Base-by-base conservation (phyloP, 345 rosid genomes). In the Lepidium didymum region DNA sequence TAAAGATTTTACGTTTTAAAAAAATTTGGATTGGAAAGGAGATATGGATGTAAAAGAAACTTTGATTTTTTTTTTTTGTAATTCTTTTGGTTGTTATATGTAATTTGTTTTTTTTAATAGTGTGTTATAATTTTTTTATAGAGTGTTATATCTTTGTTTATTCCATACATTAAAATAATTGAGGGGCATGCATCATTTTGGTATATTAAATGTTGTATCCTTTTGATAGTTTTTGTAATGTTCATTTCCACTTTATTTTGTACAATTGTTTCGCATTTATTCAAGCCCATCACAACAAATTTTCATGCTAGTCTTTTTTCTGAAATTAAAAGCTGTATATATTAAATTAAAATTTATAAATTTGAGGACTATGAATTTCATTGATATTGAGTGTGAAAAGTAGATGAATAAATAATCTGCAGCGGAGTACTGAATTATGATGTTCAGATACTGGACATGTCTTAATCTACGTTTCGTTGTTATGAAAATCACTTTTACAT, bases 371-470 rank as follows among this genome's bases (percentile, higher is more conserved):
- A 60, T 9, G 47, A 46, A 37, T 41, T 13, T 19, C 15, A 37
- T 51, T 60, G 59, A 61, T 12, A 37, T 51, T 60, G 59, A 61
- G 13, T 53, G 25, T 61, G 3, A 33, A 61, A 70, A 53, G 43
- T 52, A 61, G 58, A 52, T 65, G 21, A 29, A 56, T 19, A 47
- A 47, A 64, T 45, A 33, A 49, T 72, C 29, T 72, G 52, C 45
- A 37, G 43, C 29, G 18, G 14, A 47, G 53, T 73, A 8, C 12
- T 65, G 72, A 49, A 42, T 10, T 33, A 34, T 50, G 18, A 51
- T 58, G 56, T 51, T 34, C 72, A 51, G 73, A 59, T 51, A 41
- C 71, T 13, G 61, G 50, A 57, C 59, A 73, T 66, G 47, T 57
- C 60, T 64, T 47, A 42, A 73, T 65, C 77, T 35, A 13, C 49